Evolutionary conservation across 2,329 filamentous ascomycete species (phyloP).

Genomic region (Diatrype stigma): DNA sequence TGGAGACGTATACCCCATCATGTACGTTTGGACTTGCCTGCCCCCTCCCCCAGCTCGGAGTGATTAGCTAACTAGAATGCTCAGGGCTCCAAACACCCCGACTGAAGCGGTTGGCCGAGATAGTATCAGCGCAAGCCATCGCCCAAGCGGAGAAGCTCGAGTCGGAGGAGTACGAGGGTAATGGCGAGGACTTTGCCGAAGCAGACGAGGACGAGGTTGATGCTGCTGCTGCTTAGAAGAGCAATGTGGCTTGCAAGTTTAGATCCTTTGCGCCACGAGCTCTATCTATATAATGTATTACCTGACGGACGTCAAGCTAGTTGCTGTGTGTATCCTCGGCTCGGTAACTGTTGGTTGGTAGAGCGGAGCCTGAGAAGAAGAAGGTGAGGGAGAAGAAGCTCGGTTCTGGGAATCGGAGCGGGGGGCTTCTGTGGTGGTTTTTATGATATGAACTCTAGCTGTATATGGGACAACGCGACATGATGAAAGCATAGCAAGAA

Average conservation of each 20-base stretch:
- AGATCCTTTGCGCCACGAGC: neutral
- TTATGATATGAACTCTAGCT: neutral
- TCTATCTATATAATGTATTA: too few relatives aligned
- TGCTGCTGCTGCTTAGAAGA: conserved; percentile 29
- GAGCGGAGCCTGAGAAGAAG: too few relatives aligned
- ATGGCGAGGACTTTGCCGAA: conserved; percentile 37
- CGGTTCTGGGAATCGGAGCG: neutral
- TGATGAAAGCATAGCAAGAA: neutral
- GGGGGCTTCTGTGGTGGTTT: too few relatives aligned
- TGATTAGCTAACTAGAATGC: conserved; percentile 19
- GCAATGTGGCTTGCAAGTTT: conserved; percentile 6
- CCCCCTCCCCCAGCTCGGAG: neutral
- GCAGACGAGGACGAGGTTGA: conserved; percentile 44
- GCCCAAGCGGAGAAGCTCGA: conserved; percentile 84
- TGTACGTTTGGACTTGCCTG: conserved; percentile 56
- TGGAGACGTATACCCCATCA: conserved; percentile 97
- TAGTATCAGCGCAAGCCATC: conserved; percentile 93
- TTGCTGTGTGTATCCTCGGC: neutral
- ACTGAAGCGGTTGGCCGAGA: conserved; percentile 94
- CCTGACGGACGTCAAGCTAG: neutral
- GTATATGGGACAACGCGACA: neutral
- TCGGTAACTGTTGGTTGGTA: too few relatives aligned
- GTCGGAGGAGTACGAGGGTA: conserved; percentile 42
- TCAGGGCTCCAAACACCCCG: conserved; percentile 92
- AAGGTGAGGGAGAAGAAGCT: neutral